These are phyloP conservation scores for Beta vulgaris DNA, from an alignment of 148 eudicot species.

Conservation along the genomic window DNA sequence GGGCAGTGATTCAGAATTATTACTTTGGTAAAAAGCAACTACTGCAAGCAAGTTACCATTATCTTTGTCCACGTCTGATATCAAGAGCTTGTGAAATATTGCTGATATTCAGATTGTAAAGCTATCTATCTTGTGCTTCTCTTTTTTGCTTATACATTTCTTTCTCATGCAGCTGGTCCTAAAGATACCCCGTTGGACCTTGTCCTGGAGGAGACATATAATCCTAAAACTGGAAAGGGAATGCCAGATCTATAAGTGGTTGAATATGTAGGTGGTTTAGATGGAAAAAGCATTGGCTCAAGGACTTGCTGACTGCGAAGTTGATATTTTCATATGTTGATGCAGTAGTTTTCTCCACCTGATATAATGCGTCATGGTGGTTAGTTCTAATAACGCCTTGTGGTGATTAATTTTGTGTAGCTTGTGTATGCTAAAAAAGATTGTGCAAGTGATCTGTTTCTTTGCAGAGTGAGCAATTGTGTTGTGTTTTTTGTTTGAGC, in stretches of 20 bases:
- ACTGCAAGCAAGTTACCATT: neutral
- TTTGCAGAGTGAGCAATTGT: too few relatives aligned
- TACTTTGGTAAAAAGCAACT: neutral
- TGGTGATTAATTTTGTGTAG: too few relatives aligned
- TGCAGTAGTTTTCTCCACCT: neutral
- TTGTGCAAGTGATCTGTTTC: too few relatives aligned
- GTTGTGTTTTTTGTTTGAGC: too few relatives aligned
- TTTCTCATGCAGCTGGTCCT: constrained; percentile 71
- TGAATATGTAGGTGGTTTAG: neutral
- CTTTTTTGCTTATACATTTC: constrained; percentile 1
- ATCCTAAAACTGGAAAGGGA: constrained; percentile 82
- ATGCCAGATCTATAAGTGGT: constrained; percentile 71
- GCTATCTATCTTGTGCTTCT: neutral
- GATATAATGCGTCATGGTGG: too few relatives aligned
- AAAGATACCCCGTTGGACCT: constrained; percentile 80
- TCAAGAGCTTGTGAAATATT: neutral
- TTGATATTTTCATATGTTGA: neutral
- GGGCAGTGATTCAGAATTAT: neutral
- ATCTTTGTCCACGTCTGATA: neutral
- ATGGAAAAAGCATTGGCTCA: neutral
- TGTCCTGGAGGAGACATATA: constrained; percentile 77
- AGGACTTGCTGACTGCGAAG: too few relatives aligned
- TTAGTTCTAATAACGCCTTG: too few relatives aligned
- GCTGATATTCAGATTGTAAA: neutral
- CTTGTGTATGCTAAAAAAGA: too few relatives aligned